phyloP scores from a whole-genome alignment of 768 basidiomycete species.

The Boletus rufocinnamomeus region DNA sequence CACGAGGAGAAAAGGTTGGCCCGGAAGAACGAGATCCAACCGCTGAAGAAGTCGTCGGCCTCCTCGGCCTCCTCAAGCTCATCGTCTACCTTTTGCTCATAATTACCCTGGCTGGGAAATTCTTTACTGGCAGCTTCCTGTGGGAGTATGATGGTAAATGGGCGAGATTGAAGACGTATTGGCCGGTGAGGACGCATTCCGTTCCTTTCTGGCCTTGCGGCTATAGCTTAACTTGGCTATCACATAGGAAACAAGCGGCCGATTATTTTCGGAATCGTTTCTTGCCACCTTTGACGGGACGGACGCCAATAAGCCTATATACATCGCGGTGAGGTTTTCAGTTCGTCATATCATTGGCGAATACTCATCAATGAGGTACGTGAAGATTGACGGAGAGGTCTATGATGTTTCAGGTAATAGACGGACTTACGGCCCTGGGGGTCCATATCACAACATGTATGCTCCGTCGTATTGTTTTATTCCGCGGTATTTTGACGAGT shows the following conservation, averaged over 20 bases:
- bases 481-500: slow-evolving; percentile 28
- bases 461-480: slow-evolving; percentile 12
- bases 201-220: neutral
- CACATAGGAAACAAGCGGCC: slow-evolving; percentile 51
- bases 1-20: slow-evolving; percentile 70
- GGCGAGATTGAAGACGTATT: slow-evolving; percentile 58
- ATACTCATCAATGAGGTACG: slow-evolving; percentile 11
- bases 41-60: slow-evolving; percentile 62
- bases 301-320: slow-evolving; percentile 66
- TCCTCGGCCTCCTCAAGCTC: slow-evolving; percentile 69
- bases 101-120: slow-evolving; percentile 67
- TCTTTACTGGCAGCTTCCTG: slow-evolving; percentile 81
- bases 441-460: slow-evolving; percentile 75
- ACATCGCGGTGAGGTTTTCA: slow-evolving; percentile 68
- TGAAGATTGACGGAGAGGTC: slow-evolving; percentile 87
- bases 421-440: slow-evolving; percentile 84
- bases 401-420: slow-evolving; percentile 85
- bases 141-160: slow-evolving; percentile 82
- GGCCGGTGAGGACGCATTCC: slow-evolving; percentile 50
- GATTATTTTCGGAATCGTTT: slow-evolving; percentile 71
- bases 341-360: slow-evolving; percentile 8
- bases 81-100: slow-evolving; percentile 56
- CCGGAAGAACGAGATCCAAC: slow-evolving; percentile 77
- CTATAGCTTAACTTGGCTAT: neutral
- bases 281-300: slow-evolving; percentile 73